phyloP scores from a whole-genome alignment of 2,329 filamentous ascomycete genomes.

The Juglanconis juglandina region DNA sequence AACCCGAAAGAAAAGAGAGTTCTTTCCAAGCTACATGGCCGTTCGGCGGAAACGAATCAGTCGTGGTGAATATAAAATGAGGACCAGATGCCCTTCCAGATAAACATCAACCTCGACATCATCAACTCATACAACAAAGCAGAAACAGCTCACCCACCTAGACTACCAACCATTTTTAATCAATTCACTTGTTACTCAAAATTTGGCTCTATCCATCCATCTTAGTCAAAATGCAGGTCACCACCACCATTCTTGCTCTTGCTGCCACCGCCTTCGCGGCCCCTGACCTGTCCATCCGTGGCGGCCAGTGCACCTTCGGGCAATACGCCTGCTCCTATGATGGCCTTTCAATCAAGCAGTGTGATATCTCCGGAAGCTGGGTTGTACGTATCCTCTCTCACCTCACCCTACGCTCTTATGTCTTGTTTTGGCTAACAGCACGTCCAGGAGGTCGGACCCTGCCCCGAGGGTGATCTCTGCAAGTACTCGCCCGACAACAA shows the following conservation, averaged over 20 bases:
- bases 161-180: neutral
- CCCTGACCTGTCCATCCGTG: neutral
- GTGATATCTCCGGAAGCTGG: constrained; percentile 13
- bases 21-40: neutral
- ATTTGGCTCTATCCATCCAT: neutral
- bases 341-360: constrained; percentile 9
- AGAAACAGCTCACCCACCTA: neutral
- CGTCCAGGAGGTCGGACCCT: constrained; percentile 12
- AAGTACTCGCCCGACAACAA: constrained; percentile 5
- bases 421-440: neutral
- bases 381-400: constrained; percentile 2
- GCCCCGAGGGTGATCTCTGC: constrained; percentile 13
- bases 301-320: constrained; percentile 14
- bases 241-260: constrained; percentile 16
- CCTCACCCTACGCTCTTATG: neutral
- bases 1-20: neutral
- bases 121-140: neutral
- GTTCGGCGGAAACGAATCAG: neutral
- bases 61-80: constrained; percentile 6
- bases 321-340: constrained; percentile 16
- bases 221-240: constrained; percentile 17
- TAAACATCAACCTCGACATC: neutral
- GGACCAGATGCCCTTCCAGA: neutral
- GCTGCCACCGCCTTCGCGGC: constrained; percentile 17
- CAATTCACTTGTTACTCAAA: neutral